A percentile compares a stretch with the other conserved stretches of the same genome.
Conservation (phyloP, 225 moss, liverwort and hornwort genomes). For the Polytrichum commune region DNA sequence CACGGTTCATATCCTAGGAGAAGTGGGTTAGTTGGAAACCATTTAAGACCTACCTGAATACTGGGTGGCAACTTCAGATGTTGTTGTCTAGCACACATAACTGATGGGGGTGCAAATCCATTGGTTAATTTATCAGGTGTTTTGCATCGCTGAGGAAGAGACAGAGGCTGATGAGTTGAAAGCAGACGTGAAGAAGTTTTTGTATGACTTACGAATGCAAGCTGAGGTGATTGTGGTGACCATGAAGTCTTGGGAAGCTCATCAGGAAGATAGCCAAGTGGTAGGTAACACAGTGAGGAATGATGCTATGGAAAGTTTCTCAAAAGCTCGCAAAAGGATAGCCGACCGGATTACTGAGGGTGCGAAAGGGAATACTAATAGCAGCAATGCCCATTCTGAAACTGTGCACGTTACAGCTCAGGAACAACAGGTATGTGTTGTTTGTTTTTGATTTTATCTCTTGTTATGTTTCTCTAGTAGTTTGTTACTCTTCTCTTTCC, state of each 20-base stretch:
- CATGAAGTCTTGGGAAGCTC: slow-evolving; percentile 96
- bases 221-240: slow-evolving; percentile 97
- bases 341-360: slow-evolving; percentile 34
- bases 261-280: slow-evolving; percentile 71
- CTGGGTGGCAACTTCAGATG: too few relatives aligned
- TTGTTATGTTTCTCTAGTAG: too few relatives aligned
- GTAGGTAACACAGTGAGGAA: slow-evolving; percentile 57
- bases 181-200: slow-evolving; percentile 92
- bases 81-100: too few relatives aligned
- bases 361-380: slow-evolving; percentile 20
- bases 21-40: too few relatives aligned
- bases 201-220: slow-evolving; percentile 94
- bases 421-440: slow-evolving; percentile 33
- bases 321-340: slow-evolving; percentile 85
- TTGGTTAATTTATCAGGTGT: slow-evolving; percentile 39
- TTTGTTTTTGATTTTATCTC: neutral
- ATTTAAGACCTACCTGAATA: too few relatives aligned
- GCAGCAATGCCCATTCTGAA: slow-evolving; percentile 11
- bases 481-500: too few relatives aligned
- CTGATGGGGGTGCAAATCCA: too few relatives aligned
- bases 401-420: slow-evolving; percentile 31
- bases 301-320: slow-evolving; percentile 86
- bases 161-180: slow-evolving; percentile 96
- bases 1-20: too few relatives aligned
- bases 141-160: slow-evolving; percentile 99